phyloP scores from a whole-genome alignment of 352 stramenopile species.

The Thraustochytrium sp. region DNA sequence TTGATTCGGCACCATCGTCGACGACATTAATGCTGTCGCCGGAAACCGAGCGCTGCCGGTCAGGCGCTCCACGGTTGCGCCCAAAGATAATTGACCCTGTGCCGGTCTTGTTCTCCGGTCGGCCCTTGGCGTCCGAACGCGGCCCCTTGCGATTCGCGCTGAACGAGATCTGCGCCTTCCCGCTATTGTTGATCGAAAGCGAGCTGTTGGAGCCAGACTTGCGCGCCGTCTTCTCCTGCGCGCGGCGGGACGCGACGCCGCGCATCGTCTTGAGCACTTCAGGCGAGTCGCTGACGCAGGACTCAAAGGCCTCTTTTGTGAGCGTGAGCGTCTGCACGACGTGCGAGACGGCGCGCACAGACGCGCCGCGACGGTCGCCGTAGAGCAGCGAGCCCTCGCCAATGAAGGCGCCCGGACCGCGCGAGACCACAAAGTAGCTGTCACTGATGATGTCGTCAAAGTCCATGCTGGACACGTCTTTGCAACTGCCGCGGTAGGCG shows the following conservation, averaged over 20 bases:
- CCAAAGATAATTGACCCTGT: too few relatives aligned
- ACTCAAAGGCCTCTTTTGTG: slow-evolving; percentile 29
- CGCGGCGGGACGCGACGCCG: neutral
- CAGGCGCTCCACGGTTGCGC: too few relatives aligned
- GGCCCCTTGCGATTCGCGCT: too few relatives aligned
- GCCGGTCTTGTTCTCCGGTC: too few relatives aligned
- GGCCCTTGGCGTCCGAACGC: too few relatives aligned
- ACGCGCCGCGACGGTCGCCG: slow-evolving; percentile 1
- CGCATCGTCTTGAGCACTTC: slow-evolving; percentile 24
- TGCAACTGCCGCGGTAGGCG: neutral
- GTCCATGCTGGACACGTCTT: neutral
- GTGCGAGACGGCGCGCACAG: neutral
- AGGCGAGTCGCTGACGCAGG: neutral
- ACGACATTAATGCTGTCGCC: too few relatives aligned
- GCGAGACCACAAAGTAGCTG: slow-evolving; percentile 2
- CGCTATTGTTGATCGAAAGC: too few relatives aligned
- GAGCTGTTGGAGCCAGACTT: too few relatives aligned
- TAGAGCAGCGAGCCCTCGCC: slow-evolving; percentile 14
- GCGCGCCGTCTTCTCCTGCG: neutral
- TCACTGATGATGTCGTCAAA: slow-evolving; percentile 31
- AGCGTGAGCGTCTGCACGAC: slow-evolving; percentile 17
- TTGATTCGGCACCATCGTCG: too few relatives aligned
- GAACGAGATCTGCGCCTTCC: too few relatives aligned
- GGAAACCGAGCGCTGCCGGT: too few relatives aligned
- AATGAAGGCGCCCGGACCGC: slow-evolving; percentile 19